Conservation (phyloP, 2,329 filamentous ascomycete species). For the Fusarium poae region DNA sequence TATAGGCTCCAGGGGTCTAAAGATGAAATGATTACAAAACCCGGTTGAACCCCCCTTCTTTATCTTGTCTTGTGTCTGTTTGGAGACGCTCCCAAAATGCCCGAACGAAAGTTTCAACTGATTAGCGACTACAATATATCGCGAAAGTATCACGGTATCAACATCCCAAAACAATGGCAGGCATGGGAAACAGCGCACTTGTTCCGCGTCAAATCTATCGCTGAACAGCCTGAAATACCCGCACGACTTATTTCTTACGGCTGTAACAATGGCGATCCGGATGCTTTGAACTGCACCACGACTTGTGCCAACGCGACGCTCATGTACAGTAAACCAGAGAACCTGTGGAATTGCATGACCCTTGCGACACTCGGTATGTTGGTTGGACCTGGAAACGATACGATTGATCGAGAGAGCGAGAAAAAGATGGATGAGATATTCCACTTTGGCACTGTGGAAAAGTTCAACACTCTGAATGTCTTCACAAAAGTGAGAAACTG, state of each 20-base stretch:
- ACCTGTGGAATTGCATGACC: neutral
- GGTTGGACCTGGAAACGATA: neutral
- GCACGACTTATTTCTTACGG: neutral
- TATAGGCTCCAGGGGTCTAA: neutral
- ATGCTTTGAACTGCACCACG: neutral
- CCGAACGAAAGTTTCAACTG: neutral
- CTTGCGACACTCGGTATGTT: neutral
- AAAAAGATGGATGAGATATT: neutral
- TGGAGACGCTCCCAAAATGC: neutral
- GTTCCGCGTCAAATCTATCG: neutral
- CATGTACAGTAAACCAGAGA: neutral
- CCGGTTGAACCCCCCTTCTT: neutral
- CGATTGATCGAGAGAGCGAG: neutral
- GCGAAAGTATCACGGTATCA: neutral
- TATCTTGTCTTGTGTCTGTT: neutral
- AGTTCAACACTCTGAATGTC: neutral
- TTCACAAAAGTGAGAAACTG: neutral
- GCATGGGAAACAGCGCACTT: slow-evolving; percentile 18
- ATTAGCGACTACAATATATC: neutral
- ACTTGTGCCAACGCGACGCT: neutral
- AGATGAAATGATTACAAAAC: neutral
- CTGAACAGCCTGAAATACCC: rapidly evolving
- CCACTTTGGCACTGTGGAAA: neutral
- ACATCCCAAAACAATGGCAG: slow-evolving; percentile 10
- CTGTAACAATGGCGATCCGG: neutral